phyloP scores from a whole-genome alignment of 176 grass and related monocot species.

The Oryza brachyantha region DNA sequence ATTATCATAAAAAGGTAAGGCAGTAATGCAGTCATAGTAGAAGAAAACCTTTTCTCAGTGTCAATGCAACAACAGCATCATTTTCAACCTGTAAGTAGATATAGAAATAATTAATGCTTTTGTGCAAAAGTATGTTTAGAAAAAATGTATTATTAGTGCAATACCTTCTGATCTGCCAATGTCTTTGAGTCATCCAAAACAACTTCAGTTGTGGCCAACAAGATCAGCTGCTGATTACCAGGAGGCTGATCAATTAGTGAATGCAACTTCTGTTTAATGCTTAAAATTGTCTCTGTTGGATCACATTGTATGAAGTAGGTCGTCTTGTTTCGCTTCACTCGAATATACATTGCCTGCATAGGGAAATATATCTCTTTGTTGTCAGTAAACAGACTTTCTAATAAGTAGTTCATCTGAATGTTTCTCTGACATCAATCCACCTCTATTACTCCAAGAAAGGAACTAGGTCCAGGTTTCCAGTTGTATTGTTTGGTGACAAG shows the following conservation, averaged over 20 bases:
- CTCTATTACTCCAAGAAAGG: background rate
- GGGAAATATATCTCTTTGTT: background rate
- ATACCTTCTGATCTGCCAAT: slow-evolving; percentile 53
- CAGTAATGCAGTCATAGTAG: background rate
- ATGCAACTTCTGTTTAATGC: slow-evolving; percentile 75
- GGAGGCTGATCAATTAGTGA: slow-evolving; percentile 54
- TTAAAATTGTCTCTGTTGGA: slow-evolving; percentile 61
- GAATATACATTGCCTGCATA: slow-evolving; percentile 73
- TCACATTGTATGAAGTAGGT: slow-evolving; percentile 87
- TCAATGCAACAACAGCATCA: slow-evolving; percentile 63
- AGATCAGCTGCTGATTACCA: slow-evolving; percentile 52
- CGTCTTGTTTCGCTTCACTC: slow-evolving; percentile 76
- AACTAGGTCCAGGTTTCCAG: background rate
- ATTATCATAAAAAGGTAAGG: background rate
- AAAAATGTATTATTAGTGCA: slow-evolving; percentile 9
- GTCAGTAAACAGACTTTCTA: slow-evolving; percentile 3
- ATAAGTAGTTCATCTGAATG: background rate
- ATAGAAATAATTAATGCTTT: background rate
- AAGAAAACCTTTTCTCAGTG: slow-evolving; percentile 63
- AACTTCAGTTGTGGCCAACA: slow-evolving; percentile 41
- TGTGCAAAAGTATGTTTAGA: background rate
- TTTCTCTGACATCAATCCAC: background rate
- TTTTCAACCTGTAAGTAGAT: slow-evolving; percentile 62
- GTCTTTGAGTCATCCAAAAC: slow-evolving; percentile 62
- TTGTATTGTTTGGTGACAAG: background rate